These are phyloP conservation scores for Coemansia sp. DNA, from an alignment of 192 early-diverging fungal genomes.

Conservation along the genomic window DNA sequence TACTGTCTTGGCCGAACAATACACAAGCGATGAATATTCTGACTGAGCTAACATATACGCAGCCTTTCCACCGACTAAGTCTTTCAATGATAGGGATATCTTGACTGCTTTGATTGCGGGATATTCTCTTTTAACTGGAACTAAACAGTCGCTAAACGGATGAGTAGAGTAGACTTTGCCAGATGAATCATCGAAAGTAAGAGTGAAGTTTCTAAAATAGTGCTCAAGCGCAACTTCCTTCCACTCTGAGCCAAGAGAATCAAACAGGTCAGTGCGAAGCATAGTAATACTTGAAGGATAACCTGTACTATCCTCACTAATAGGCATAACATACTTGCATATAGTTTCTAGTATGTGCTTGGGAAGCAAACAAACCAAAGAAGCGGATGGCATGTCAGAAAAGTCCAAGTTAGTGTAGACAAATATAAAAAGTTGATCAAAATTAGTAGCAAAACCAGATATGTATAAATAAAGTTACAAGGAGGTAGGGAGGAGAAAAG, in stretches of 20 bases:
- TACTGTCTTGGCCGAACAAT: not conserved
- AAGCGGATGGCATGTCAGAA: not conserved
- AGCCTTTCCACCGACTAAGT: not conserved
- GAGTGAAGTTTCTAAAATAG: not conserved
- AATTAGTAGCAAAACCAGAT: not conserved
- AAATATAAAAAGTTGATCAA: not conserved
- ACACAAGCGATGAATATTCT: not conserved
- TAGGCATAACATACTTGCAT: not conserved
- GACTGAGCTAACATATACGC: not conserved
- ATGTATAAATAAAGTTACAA: not conserved
- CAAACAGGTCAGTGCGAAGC: not conserved
- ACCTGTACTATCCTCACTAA: not conserved
- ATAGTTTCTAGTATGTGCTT: not conserved
- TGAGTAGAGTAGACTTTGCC: not conserved
- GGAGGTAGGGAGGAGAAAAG: not conserved
- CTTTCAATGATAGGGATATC: not conserved
- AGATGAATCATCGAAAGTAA: not conserved
- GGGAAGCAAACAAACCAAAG: not conserved
- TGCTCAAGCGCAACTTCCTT: not conserved
- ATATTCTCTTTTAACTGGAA: not conserved
- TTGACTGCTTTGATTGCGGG: not conserved
- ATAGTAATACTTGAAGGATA: not conserved
- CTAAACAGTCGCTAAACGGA: not conserved
- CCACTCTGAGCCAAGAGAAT: not conserved
- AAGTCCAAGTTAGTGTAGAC: not conserved